Evolutionary conservation across 495 filamentous ascomycete genomes (phyloP).

Genomic region (Cercophora scortea): DNA sequence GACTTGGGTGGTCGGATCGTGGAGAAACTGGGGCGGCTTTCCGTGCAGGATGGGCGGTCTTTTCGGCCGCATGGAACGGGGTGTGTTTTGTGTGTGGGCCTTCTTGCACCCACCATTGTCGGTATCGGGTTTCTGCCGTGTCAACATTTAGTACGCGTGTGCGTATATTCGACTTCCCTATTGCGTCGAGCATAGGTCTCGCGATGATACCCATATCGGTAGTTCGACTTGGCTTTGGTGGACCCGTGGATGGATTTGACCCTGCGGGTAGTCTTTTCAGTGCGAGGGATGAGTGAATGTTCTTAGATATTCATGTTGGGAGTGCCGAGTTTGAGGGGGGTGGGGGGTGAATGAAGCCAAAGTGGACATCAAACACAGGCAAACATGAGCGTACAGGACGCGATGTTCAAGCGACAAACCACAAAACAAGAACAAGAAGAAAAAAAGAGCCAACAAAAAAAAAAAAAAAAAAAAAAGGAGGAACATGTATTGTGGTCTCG

Average conservation of each 20-base stretch:
- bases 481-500: conserved; percentile 10
- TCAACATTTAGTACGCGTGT: conserved; percentile 16
- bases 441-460: conserved; percentile 4
- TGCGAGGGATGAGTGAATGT: no score
- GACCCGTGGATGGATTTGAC: not conserved
- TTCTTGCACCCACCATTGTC: not conserved
- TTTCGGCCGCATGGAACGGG: no score
- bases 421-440: not conserved
- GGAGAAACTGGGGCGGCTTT: no score
- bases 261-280: not conserved
- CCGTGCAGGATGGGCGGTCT: no score
- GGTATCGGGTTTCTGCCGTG: conserved; percentile 9
- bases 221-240: not conserved
- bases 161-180: conserved; percentile 9
- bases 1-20: no score
- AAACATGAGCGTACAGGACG: no score
- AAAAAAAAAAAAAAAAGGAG: conserved; percentile 9
- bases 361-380: no score
- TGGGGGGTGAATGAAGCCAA: no score
- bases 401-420: no score
- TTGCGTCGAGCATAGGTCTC: not conserved
- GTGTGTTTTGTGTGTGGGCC: no score
- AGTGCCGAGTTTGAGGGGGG: no score
- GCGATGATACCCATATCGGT: conserved; percentile 12
- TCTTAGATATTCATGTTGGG: no score